Conservation (phyloP, 2,329 filamentous ascomycete species). For the Rhynchosporium graminicola region DNA sequence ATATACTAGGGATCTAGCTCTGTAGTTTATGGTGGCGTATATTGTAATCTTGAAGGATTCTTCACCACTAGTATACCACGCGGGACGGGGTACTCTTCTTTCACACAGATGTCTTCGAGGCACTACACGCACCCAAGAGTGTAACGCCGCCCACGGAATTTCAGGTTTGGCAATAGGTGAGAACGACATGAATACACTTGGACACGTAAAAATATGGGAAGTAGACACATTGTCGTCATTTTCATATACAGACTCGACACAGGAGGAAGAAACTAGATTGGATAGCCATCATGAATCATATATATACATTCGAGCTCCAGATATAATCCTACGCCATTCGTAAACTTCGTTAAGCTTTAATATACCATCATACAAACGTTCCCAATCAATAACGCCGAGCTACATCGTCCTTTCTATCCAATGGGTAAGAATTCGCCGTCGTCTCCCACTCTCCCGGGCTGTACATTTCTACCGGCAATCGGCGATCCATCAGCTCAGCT, state of each 20-base stretch:
- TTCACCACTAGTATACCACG: no score
- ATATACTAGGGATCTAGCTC: no score
- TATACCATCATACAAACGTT: not conserved
- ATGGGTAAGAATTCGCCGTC: not conserved
- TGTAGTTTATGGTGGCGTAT: no score
- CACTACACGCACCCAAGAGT: no score
- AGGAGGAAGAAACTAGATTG: not conserved
- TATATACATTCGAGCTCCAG: not conserved
- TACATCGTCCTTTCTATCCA: not conserved
- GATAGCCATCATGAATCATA: not conserved
- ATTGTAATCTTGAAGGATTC: no score
- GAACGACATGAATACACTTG: no score
- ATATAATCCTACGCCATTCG: not conserved
- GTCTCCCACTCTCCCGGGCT: not conserved
- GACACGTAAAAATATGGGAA: no score
- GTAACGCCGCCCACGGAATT: no score
- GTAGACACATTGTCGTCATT: no score
- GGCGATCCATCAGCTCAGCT: not conserved
- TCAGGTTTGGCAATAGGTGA: no score
- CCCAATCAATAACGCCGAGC: not conserved
- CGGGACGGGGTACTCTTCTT: no score
- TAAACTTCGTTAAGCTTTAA: not conserved
- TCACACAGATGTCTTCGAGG: no score
- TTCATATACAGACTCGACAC: not conserved
- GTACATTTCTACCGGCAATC: constrained; percentile 3